Percentiles rank a stretch among this genome's conserved stretches.
These are phyloP conservation scores for Saturnispora zaruensis DNA, from an alignment of 805 yeast species.

Conservation along the genomic window DNA sequence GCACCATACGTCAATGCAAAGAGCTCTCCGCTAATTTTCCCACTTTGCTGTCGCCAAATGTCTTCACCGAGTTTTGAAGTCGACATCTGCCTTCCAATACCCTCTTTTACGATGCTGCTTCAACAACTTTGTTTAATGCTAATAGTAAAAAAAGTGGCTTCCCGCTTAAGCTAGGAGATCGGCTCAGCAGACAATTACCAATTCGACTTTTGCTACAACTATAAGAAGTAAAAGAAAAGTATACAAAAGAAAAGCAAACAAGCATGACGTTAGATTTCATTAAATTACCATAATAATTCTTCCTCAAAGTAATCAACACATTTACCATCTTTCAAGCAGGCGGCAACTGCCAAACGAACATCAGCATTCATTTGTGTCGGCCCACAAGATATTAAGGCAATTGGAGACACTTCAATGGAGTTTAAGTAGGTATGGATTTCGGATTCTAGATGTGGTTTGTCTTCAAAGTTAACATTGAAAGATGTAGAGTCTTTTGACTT, in stretches of 20 bases:
- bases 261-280: too few relatives aligned
- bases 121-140: background rate
- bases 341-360: conserved; percentile 27
- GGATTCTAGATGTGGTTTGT: conserved; percentile 20
- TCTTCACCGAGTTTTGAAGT: conserved; percentile 60
- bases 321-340: conserved; percentile 21
- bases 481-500: conserved; percentile 13
- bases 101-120: background rate
- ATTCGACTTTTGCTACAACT: background rate
- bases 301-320: conserved; percentile 32
- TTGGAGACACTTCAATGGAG: conserved; percentile 12
- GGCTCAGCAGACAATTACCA: background rate
- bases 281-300: conserved; percentile 33
- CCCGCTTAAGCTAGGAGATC: background rate
- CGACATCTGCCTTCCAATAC: background rate
- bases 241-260: too few relatives aligned
- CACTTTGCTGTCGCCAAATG: conserved; percentile 81
- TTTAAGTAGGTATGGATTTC: conserved; percentile 18
- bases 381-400: conserved; percentile 32
- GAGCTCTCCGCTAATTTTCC: conserved; percentile 85
- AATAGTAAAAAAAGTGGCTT: background rate
- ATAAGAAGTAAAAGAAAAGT: too few relatives aligned
- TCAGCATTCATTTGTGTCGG: conserved; percentile 28
- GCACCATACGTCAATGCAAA: conserved; percentile 95
- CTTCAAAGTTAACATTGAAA: conserved; percentile 19